Base-by-base conservation (phyloP, 2,329 filamentous ascomycete species). In the Phialophora expanda region DNA sequence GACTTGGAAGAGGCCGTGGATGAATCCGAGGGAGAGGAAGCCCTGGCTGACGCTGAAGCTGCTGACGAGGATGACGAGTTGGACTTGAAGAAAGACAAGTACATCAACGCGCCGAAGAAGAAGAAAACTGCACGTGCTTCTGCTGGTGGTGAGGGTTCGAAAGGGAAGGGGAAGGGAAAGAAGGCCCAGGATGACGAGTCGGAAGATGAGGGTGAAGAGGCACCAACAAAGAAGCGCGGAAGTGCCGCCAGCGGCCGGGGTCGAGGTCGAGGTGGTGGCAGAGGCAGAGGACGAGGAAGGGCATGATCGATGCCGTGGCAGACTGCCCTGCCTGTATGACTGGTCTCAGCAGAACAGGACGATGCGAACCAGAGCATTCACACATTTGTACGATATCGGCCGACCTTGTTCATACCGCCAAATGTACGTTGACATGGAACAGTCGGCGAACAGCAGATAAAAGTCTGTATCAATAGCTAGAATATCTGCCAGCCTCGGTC, bases 1-100 rank as follows among this genome's bases (percentile, higher is more conserved):
- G 95, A 99, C 79, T 85, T 99, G 34, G 95, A 99, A 79, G 95
- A 99, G 78, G 95, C 93, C 1, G 90, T 99, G 61, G 93, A 98
- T 56, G 94, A 96, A 72, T 93, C 92, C 4, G 70, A 72, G 50
- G 94, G 96, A 54, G 87, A 87, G 51, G 88, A 88, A 38, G 80
- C 82, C 30, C 79, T 87, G 0, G 80, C 82, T 55, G 64, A 61
- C 30, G 62, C 62, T 38, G 82, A 81, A 14, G 85, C 80, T 1
- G 86, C 87, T 50, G 38, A 44, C 8, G 87, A 91, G 3, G 89
- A 91, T 0, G 89, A 92, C 12, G 90, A 93, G 61, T 81, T 88
- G n/a, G 92, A 96, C 75, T 77, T 98, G 59, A 92, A 90, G 74
- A 96, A 94, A 76, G 95, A 99, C 79, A 98, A 97, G 78, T 97